phyloP scores from a whole-genome alignment of 2,329 filamentous ascomycete genomes.

The Scedosporium dehoogii region DNA sequence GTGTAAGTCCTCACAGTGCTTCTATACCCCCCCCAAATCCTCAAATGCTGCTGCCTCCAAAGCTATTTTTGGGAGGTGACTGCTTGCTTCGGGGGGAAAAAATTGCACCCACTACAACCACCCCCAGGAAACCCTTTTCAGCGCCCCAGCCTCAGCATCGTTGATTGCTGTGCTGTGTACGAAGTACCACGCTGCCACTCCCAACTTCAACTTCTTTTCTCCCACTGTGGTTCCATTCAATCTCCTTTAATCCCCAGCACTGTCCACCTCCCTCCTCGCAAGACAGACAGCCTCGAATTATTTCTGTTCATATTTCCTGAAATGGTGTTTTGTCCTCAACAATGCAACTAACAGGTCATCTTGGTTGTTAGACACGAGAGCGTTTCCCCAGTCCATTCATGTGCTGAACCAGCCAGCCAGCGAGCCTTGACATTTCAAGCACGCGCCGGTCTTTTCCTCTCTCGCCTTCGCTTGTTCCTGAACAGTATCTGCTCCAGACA shows the following conservation, averaged over 20 bases:
- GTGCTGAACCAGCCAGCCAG: background rate
- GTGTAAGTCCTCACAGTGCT: background rate
- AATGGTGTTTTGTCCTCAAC: background rate
- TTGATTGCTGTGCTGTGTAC: background rate
- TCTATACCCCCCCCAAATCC: background rate
- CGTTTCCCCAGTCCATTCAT: background rate
- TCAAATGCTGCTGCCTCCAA: background rate
- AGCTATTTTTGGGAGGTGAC: background rate
- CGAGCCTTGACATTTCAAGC: background rate
- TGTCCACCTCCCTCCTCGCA: background rate
- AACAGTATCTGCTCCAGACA: too few species aligned
- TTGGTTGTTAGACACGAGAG: background rate
- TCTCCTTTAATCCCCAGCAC: background rate
- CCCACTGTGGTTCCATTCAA: background rate
- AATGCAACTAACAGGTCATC: background rate
- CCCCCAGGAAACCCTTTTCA: background rate
- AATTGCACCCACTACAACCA: background rate
- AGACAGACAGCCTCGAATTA: background rate
- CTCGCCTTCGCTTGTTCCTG: background rate
- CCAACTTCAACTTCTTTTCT: background rate
- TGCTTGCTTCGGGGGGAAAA: background rate
- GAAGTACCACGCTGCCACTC: background rate
- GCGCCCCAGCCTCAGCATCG: background rate
- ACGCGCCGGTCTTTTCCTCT: background rate
- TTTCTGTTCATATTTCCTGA: background rate